Conservation (phyloP, 208 protist species). For the Blastocrithidia nonstop region DNA sequence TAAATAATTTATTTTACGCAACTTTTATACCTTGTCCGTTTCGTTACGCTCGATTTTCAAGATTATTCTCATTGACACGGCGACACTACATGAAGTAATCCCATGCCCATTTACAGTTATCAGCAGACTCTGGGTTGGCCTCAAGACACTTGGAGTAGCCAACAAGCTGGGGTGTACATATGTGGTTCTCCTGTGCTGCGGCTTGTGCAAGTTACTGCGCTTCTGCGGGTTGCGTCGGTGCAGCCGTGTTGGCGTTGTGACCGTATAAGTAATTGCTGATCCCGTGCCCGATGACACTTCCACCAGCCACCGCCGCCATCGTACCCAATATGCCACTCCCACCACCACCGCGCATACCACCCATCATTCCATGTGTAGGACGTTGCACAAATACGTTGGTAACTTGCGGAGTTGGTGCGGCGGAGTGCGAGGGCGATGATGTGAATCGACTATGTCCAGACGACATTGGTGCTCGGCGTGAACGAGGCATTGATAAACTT, state of each 20-base stretch:
- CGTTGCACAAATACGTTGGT: constrained; percentile 73
- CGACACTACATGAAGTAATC: constrained; percentile 79
- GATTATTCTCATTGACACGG: background rate
- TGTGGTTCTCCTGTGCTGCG: constrained; percentile 35
- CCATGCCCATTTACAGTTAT: constrained; percentile 80
- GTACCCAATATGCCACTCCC: constrained; percentile 65
- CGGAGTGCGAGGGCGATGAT: constrained; percentile 10
- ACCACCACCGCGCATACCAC: constrained; percentile 20
- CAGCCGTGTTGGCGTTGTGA: constrained; percentile 31
- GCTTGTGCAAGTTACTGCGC: constrained; percentile 62
- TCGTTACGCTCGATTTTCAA: no score
- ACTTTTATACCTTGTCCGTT: background rate
- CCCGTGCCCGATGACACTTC: constrained; percentile 72
- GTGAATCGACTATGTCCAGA: constrained; percentile 8
- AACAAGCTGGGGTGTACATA: constrained; percentile 43
- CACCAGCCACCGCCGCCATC: constrained; percentile 67
- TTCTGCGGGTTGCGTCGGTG: constrained; percentile 61
- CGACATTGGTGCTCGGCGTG: constrained; percentile 19
- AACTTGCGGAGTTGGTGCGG: constrained; percentile 16
- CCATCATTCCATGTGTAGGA: constrained; percentile 3
- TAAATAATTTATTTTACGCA: background rate
- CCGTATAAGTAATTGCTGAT: constrained; percentile 80
- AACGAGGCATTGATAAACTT: constrained; percentile 56
- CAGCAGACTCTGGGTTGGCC: constrained; percentile 29
- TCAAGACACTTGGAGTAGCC: constrained; percentile 78